Evolutionary conservation across 495 filamentous ascomycete species (phyloP).

Genomic region (Penicillium longicatenatum): DNA sequence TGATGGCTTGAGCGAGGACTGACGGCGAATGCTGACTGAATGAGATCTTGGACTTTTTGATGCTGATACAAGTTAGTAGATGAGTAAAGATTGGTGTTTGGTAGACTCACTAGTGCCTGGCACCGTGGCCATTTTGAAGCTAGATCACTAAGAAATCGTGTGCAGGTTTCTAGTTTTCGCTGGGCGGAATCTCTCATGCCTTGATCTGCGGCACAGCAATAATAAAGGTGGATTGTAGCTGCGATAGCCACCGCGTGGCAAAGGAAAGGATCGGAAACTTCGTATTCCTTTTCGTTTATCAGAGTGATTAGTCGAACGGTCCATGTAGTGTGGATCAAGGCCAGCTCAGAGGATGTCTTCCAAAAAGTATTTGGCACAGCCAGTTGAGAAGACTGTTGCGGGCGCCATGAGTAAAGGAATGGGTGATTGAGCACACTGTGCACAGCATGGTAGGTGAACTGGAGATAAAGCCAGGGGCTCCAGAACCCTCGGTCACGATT

Average conservation of each 20-base stretch:
- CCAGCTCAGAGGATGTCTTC: constrained; percentile 45
- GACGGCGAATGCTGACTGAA: constrained; percentile 37
- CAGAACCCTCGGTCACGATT: constrained; percentile 40
- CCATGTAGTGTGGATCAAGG: constrained; percentile 47
- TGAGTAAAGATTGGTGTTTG: neutral
- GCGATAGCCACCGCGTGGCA: constrained; percentile 42
- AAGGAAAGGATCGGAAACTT: constrained; percentile 44
- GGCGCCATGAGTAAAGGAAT: constrained; percentile 47
- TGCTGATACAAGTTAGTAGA: constrained; percentile 22
- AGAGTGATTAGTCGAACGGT: constrained; percentile 47
- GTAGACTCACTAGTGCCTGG: constrained; percentile 30
- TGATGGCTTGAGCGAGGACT: constrained; percentile 32
- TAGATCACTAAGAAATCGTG: constrained; percentile 35
- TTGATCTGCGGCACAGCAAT: constrained; percentile 43
- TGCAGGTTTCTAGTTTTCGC: constrained; percentile 38
- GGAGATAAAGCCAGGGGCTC: constrained; percentile 46
- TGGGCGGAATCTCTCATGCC: constrained; percentile 42
- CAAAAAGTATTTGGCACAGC: constrained; percentile 48
- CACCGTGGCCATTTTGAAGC: constrained; percentile 35
- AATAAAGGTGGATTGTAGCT: constrained; percentile 45
- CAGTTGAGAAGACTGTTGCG: constrained; percentile 44
- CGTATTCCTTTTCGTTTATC: constrained; percentile 42
- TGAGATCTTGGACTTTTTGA: constrained; percentile 36
- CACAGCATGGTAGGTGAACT: constrained; percentile 47
- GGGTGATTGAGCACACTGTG: constrained; percentile 47